Percentiles rank a stretch among this genome's conserved stretches.
Evolutionary conservation across 331 rosid genomes (phyloP).

Genomic region (Dryas integrifolia): DNA sequence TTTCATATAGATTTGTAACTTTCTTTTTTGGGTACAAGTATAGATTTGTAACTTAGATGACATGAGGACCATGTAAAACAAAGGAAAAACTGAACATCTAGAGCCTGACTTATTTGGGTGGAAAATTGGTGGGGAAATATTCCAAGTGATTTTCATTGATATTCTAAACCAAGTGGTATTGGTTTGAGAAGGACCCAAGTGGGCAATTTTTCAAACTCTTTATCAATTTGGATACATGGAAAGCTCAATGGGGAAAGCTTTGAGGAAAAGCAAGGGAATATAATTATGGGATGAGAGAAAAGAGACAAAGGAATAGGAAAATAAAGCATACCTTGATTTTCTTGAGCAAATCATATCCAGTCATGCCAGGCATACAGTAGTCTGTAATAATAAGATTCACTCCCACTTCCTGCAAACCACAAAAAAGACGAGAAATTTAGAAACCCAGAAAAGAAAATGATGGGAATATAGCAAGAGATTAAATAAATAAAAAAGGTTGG

Average conservation of each 20-base stretch:
- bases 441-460: slow-evolving; percentile 22
- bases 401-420: slow-evolving; percentile 60
- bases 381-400: slow-evolving; percentile 93
- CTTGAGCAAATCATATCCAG: slow-evolving; percentile 93
- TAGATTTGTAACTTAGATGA: background rate
- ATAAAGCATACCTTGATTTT: slow-evolving; percentile 70
- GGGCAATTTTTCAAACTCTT: slow-evolving; percentile 18
- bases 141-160: slow-evolving; percentile 33
- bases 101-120: slow-evolving; percentile 34
- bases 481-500: background rate
- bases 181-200: slow-evolving; percentile 23
- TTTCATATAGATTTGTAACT: no score
- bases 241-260: slow-evolving; percentile 27
- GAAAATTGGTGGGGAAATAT: slow-evolving; percentile 30
- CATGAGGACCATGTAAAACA: background rate
- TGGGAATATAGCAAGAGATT: background rate
- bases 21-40: background rate
- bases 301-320: slow-evolving; percentile 28
- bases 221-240: slow-evolving; percentile 28
- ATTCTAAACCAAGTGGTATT: slow-evolving; percentile 20
- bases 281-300: slow-evolving; percentile 23
- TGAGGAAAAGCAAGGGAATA: slow-evolving; percentile 23
- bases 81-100: slow-evolving; percentile 31
- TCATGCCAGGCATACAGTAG: slow-evolving; percentile 99
- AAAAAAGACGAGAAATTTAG: slow-evolving; percentile 26